A percentile compares a stretch with the other conserved stretches of the same genome.
Conservation (phyloP, 1,284 basidiomycete genomes). For the Cronartium quercuum region DNA sequence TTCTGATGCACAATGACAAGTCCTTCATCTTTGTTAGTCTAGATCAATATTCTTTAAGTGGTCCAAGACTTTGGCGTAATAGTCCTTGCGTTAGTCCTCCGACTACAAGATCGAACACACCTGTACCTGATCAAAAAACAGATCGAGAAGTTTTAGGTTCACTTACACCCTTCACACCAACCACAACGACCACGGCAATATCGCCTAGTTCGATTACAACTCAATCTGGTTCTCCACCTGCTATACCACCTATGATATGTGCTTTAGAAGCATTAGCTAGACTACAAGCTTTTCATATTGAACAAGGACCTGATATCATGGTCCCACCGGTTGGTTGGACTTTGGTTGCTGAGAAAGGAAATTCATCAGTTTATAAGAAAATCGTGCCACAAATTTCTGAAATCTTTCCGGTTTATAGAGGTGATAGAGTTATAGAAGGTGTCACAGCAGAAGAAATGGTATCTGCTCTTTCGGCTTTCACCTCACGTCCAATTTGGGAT, state of each 20-base stretch:
- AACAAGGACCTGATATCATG: conserved; percentile 53
- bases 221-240: background rate
- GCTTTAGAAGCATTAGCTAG: conserved; percentile 72
- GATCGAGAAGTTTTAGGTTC: background rate
- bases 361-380: conserved; percentile 69
- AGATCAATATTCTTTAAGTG: conserved; percentile 36
- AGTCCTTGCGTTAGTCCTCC: conserved; percentile 15
- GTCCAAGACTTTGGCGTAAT: conserved; percentile 26
- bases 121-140: background rate
- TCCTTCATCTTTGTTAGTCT: conserved; percentile 13
- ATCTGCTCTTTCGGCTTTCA: conserved; percentile 63
- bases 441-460: conserved; percentile 82
- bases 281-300: conserved; percentile 66
- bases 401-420: conserved; percentile 75
- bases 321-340: conserved; percentile 66
- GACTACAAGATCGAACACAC: conserved; percentile 4
- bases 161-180: background rate
- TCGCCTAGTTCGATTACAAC: conserved; percentile 1
- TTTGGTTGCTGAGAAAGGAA: conserved; percentile 67
- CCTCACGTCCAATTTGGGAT: conserved; percentile 76
- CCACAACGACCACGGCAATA: background rate
- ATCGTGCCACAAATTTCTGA: conserved; percentile 70
- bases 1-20: background rate
- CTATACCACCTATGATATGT: conserved; percentile 62
- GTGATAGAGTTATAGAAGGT: conserved; percentile 87